Evolutionary conservation across 129 eudicot genomes (phyloP).

Genomic region (Flaveria ramosissima): DNA sequence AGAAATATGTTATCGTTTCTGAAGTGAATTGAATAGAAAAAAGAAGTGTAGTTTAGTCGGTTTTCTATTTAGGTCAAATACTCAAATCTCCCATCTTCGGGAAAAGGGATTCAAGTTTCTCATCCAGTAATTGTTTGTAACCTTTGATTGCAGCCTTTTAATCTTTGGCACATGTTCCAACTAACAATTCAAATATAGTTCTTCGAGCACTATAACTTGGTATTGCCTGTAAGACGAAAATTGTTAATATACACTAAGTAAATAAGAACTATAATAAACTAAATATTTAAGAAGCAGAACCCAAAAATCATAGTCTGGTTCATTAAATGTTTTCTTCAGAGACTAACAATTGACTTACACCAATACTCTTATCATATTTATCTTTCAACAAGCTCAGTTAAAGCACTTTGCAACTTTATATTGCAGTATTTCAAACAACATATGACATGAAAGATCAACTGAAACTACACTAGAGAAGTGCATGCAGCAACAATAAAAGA

Average conservation of each 20-base stretch:
- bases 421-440: not conserved
- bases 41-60: too few species aligned
- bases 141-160: conserved; percentile 90
- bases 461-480: not conserved
- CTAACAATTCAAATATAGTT: conserved; percentile 89
- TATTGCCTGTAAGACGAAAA: conserved; percentile 59
- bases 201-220: conserved; percentile 84
- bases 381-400: too few species aligned
- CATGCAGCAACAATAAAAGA: not conserved
- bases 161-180: conserved; percentile 83
- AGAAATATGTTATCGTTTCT: not conserved
- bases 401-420: too few species aligned
- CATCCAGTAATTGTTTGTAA: conserved; percentile 87
- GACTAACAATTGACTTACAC: conserved; percentile 3
- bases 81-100: too few species aligned
- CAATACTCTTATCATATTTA: not conserved
- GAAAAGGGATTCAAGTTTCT: conserved; percentile 15
- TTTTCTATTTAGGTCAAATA: too few species aligned
- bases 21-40: too few species aligned
- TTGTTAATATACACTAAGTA: not conserved
- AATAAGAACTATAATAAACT: not conserved
- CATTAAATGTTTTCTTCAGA: not conserved
- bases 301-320: not conserved
- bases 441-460: not conserved
- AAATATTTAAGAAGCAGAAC: not conserved